Percentiles rank a stretch among this genome's conserved stretches.
These are phyloP conservation scores for Globisporangium canariense DNA, from an alignment of 352 stramenopile species.

Conservation along the genomic window DNA sequence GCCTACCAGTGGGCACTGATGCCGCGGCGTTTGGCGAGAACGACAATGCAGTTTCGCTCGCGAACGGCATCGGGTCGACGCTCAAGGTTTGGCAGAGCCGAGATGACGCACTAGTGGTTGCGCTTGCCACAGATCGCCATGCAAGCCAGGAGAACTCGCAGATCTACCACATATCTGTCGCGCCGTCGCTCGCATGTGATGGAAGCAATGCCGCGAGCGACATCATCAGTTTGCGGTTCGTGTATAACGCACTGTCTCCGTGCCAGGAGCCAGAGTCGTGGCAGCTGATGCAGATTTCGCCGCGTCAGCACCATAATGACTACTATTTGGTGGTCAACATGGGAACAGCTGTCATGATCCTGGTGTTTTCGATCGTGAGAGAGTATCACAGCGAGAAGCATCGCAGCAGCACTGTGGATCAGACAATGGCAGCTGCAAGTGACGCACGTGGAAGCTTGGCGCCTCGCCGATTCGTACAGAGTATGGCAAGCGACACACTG, in stretches of 20 bases:
- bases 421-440: too few relatives aligned
- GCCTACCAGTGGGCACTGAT: constrained; percentile 3
- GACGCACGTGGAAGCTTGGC: constrained; percentile 10
- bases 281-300: constrained; percentile 40
- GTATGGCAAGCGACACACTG: constrained; percentile 7
- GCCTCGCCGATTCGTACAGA: constrained; percentile 28
- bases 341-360: constrained; percentile 32
- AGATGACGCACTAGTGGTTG: constrained; percentile 45
- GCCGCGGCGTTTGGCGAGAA: background rate
- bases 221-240: constrained; percentile 36
- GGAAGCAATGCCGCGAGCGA: background rate
- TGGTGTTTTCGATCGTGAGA: constrained; percentile 26
- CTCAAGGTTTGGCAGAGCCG: constrained; percentile 62
- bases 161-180: constrained; percentile 36
- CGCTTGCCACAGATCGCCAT: constrained; percentile 27
- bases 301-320: background rate
- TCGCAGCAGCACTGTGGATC: background rate
- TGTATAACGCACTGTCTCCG: constrained; percentile 26
- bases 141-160: constrained; percentile 22
- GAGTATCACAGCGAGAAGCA: constrained; percentile 5
- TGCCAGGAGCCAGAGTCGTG: constrained; percentile 37
- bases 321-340: constrained; percentile 53
- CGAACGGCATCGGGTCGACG: constrained; percentile 17
- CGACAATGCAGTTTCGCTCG: constrained; percentile 1
- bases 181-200: constrained; percentile 32